These are phyloP conservation scores for Xylariaceae sp. DNA, from an alignment of 2,329 filamentous ascomycete genomes.

Conservation along the genomic window DNA sequence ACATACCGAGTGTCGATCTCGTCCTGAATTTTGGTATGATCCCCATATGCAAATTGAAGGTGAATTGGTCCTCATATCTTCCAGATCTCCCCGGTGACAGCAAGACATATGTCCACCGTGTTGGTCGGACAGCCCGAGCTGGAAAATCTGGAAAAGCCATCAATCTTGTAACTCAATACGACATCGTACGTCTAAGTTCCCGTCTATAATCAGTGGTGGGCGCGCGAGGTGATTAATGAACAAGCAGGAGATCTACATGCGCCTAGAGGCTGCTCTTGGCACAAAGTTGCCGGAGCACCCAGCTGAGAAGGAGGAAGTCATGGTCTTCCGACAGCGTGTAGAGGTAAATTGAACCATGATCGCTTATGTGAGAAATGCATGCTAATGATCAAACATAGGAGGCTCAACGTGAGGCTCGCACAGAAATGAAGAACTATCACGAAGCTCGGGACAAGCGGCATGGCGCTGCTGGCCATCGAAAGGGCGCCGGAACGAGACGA, in stretches of 20 bases:
- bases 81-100: conserved; percentile 12
- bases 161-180: conserved; percentile 81
- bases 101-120: conserved; percentile 88
- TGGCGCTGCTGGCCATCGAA: conserved; percentile 38
- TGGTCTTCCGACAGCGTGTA: conserved; percentile 73
- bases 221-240: too few species aligned
- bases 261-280: conserved; percentile 79
- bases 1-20: conserved; percentile 87
- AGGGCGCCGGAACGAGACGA: conserved; percentile 32
- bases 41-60: too few species aligned
- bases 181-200: conserved; percentile 42
- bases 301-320: conserved; percentile 75
- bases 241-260: conserved; percentile 52
- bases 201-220: too few species aligned
- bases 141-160: conserved; percentile 81
- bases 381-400: conserved; percentile 40
- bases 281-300: conserved; percentile 69
- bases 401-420: conserved; percentile 74
- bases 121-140: conserved; percentile 82
- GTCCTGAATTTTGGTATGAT: conserved; percentile 62
- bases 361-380: not conserved
- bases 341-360: conserved; percentile 33
- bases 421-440: conserved; percentile 75
- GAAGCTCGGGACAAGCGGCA: conserved; percentile 61
- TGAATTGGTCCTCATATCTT: too few species aligned